phyloP scores from a whole-genome alignment of 2,329 filamentous ascomycete species.

The Byssothecium circinans region DNA sequence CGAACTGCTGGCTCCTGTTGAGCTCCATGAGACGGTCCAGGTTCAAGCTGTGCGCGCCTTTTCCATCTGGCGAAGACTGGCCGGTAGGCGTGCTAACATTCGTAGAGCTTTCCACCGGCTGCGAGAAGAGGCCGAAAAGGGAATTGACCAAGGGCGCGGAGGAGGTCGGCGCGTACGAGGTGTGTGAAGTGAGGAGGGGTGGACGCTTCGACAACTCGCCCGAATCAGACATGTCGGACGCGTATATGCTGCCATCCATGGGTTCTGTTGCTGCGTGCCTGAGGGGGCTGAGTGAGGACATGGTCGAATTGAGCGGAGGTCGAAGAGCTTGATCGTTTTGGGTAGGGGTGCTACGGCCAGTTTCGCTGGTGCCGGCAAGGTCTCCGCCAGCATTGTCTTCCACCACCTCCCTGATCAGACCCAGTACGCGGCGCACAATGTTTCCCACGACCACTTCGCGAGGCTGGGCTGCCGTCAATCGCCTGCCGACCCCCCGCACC shows the following conservation, averaged over 20 bases:
- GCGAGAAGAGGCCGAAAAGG: slow-evolving; percentile 85
- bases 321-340: slow-evolving; percentile 42
- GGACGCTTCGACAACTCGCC: slow-evolving; percentile 54
- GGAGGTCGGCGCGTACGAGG: slow-evolving; percentile 62
- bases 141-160: slow-evolving; percentile 63
- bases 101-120: slow-evolving; percentile 56
- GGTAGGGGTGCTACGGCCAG: slow-evolving; percentile 53
- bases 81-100: slow-evolving; percentile 56
- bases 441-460: slow-evolving; percentile 92
- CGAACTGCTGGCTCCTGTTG: slow-evolving; percentile 50
- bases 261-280: slow-evolving; percentile 45
- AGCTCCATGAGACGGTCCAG: slow-evolving; percentile 46
- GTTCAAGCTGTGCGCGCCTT: slow-evolving; percentile 37
- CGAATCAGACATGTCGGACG: slow-evolving; percentile 40
- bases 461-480: slow-evolving; percentile 80
- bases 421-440: slow-evolving; percentile 85
- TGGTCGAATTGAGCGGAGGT: slow-evolving; percentile 44
- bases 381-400: slow-evolving; percentile 72
- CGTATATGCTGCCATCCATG: slow-evolving; percentile 30
- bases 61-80: slow-evolving; percentile 53
- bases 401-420: slow-evolving; percentile 88
- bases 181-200: slow-evolving; percentile 63
- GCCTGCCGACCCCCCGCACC: slow-evolving; percentile 75
- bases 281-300: slow-evolving; percentile 53
- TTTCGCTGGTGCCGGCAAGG: slow-evolving; percentile 61